These are phyloP conservation scores for Acorus calamus DNA, from an alignment of 106 monocot genomes.

Conservation along the genomic window DNA sequence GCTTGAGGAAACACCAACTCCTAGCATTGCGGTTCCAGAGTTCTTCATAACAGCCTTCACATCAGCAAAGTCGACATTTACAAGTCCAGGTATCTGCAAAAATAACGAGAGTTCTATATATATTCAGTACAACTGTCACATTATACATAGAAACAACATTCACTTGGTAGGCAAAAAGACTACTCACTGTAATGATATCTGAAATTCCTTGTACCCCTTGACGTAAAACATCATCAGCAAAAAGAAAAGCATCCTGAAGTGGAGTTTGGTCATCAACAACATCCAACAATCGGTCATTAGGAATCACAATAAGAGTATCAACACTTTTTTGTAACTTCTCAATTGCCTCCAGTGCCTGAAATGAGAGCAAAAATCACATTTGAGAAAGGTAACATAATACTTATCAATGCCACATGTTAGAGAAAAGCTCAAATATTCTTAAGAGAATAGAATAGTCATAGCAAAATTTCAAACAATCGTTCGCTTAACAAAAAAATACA, in stretches of 20 bases:
- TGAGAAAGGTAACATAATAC: background rate
- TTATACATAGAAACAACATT: no score
- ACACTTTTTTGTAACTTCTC: conserved; percentile 87
- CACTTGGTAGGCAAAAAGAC: background rate
- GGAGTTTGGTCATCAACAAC: conserved; percentile 90
- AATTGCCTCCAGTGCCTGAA: conserved; percentile 87
- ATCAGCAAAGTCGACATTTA: conserved; percentile 99
- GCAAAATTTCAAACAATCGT: no score
- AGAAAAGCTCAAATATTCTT: no score
- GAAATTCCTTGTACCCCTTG: conserved; percentile 99
- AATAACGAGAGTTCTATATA: background rate
- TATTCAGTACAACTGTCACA: no score
- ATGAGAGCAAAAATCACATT: conserved; percentile 1
- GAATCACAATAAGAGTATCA: conserved; percentile 97
- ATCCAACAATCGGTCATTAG: conserved; percentile 86
- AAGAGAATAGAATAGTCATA: no score
- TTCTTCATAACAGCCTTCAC: conserved; percentile 98
- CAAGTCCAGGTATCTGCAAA: conserved; percentile 86
- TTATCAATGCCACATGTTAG: background rate
- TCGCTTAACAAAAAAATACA: no score
- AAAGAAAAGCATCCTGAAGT: conserved; percentile 92
- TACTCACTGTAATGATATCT: conserved; percentile 83
- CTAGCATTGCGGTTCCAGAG: conserved; percentile 98
- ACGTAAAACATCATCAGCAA: conserved; percentile 96
- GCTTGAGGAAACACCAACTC: conserved; percentile 91